Evolutionary conservation across 805 yeast species (phyloP), one percentile per base, ranked within the genome.

Genomic region (Metschnikowia kunwiensis): DNA sequence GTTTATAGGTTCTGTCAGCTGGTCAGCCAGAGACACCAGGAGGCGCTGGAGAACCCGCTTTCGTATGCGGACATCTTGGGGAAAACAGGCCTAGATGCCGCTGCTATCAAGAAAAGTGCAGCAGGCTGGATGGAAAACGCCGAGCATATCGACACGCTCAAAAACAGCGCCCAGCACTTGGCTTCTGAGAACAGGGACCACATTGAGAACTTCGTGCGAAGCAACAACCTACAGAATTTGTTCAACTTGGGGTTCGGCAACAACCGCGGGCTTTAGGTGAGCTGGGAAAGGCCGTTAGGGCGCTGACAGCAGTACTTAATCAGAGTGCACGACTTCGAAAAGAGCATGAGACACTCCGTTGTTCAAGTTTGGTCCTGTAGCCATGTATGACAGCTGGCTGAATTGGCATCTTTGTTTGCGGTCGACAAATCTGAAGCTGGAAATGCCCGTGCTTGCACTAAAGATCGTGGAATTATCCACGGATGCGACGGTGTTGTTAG

Each of bases 101-200:
- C n/a, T n/a, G 35, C 25, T 6, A 15, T 36, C 10, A 26, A 10
- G 12, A 31, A 27, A 15, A 18, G 21, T 15, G 40, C 40, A 8
- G 17, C 32, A 2, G 40, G 32, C 10, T 36, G 40, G 40, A 13
- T 36, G 15, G 40, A 36, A n/a, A 36, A 36, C 15, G 32, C 36
- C 5, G 40, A 31, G 23, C 35, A 30, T 9, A 31, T 36, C 35
- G 40, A 36, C 3, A n/a, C 30, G n/a, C 16, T 36, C 9, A 36
- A 36, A 19, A 31, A 27, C 9, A 32, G 32, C 11, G 36, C 36
- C 20, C 26, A 27, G 22, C 29, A 31, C 7, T 21, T 36, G 21
- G 40, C 36, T 12, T 13, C 35, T 3, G 40, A 36, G 7, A 36
- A 36, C 16, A 21, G 38, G 17, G 40, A 41, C 7, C 13, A 32